phyloP scores from a whole-genome alignment of 495 filamentous ascomycete genomes.

The Neurospora sp. region DNA sequence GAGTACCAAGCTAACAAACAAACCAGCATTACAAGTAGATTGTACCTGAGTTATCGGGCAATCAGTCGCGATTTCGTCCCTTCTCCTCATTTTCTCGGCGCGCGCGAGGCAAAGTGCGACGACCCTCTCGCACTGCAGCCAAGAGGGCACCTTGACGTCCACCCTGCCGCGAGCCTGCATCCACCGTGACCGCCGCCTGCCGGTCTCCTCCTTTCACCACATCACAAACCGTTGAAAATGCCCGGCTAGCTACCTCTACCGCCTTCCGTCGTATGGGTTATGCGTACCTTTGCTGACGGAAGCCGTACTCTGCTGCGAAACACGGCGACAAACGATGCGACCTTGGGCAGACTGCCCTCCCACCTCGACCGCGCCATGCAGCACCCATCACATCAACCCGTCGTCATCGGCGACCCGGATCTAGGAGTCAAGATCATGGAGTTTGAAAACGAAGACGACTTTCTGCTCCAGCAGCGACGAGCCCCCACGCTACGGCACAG shows the following conservation, averaged over 20 bases:
- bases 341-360: not conserved
- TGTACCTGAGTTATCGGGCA: not conserved
- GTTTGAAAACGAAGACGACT: not conserved
- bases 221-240: not conserved
- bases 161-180: not conserved
- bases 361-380: not conserved
- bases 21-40: too few relatives aligned
- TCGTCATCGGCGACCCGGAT: not conserved
- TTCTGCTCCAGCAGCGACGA: not conserved
- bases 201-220: not conserved
- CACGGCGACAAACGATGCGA: not conserved
- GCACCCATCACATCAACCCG: not conserved
- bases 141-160: not conserved
- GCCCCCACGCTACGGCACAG: not conserved
- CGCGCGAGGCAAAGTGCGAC: not conserved
- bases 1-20: too few relatives aligned
- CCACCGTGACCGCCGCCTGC: not conserved
- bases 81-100: not conserved
- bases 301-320: not conserved
- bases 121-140: not conserved
- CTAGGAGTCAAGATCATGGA: not conserved
- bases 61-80: not conserved
- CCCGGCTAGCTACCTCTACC: not conserved
- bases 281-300: not conserved
- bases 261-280: not conserved